phyloP scores from a whole-genome alignment of 768 basidiomycete genomes.

The Phylloporus rhodoxanthus region DNA sequence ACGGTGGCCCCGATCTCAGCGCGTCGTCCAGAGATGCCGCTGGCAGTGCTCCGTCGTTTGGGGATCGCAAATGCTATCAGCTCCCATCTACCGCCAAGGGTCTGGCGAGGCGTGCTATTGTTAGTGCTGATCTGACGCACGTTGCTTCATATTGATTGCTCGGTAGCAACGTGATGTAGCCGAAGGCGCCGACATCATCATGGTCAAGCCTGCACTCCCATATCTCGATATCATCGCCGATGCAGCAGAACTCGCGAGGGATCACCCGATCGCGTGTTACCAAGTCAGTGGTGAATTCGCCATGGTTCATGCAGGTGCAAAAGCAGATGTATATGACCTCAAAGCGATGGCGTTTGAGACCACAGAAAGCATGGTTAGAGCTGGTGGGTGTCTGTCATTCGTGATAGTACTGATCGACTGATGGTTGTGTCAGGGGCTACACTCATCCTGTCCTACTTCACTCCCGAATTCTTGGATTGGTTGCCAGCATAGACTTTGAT shows the following conservation, averaged over 20 bases:
- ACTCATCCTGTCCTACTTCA: constrained; percentile 91
- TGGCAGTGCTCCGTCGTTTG: constrained; percentile 90
- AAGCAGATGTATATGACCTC: constrained; percentile 89
- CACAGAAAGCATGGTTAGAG: constrained; percentile 85
- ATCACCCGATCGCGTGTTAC: constrained; percentile 94
- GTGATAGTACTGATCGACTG: neutral
- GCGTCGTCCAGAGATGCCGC: constrained; percentile 76
- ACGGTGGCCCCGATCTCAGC: neutral
- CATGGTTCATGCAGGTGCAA: constrained; percentile 93
- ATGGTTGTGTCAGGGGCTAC: constrained; percentile 65
- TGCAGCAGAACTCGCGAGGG: constrained; percentile 70
- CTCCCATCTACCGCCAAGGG: constrained; percentile 85
- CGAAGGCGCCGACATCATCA: constrained; percentile 97
- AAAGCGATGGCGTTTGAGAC: constrained; percentile 93
- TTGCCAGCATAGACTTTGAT: constrained; percentile 33
- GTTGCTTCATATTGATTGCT: constrained; percentile 1
- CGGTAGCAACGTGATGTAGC: constrained; percentile 73
- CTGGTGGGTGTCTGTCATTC: constrained; percentile 50
- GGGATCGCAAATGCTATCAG: constrained; percentile 97
- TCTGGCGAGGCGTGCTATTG: constrained; percentile 88
- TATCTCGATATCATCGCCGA: constrained; percentile 96
- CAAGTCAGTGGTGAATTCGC: constrained; percentile 98
- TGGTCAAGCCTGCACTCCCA: constrained; percentile 96
- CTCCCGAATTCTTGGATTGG: constrained; percentile 94
- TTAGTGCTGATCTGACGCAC: constrained; percentile 36